Evolutionary conservation across 2,329 filamentous ascomycete genomes (phyloP).

Genomic region (Elsinoe australis): DNA sequence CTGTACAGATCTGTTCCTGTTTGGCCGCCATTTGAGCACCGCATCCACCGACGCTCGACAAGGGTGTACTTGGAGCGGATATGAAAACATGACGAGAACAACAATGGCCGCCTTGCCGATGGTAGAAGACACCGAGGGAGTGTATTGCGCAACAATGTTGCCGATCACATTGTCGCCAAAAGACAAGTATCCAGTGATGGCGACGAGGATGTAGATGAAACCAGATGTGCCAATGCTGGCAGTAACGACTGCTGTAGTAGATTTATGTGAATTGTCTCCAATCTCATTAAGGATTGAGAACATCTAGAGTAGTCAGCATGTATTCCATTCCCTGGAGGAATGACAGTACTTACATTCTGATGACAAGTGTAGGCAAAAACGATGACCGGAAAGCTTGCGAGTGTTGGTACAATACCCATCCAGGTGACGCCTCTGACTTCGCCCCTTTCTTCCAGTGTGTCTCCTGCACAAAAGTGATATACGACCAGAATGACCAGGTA

Average conservation of each 20-base stretch:
- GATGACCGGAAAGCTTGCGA: constrained; percentile 86
- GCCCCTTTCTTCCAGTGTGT: constrained; percentile 65
- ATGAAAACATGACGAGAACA: constrained; percentile 89
- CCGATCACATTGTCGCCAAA: constrained; percentile 84
- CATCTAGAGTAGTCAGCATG: constrained; percentile 55
- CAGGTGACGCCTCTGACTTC: constrained; percentile 69
- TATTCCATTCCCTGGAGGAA: too few relatives aligned
- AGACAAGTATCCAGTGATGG: constrained; percentile 89
- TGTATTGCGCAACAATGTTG: constrained; percentile 91
- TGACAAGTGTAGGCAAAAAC: constrained; percentile 99
- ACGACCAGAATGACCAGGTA: constrained; percentile 90
- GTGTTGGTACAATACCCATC: constrained; percentile 67
- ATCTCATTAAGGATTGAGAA: constrained; percentile 98
- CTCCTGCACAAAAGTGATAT: constrained; percentile 76
- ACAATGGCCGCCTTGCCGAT: constrained; percentile 95
- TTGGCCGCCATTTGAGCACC: constrained; percentile 82
- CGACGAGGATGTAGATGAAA: constrained; percentile 79
- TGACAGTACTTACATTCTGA: constrained; percentile 72
- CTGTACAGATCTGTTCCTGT: constrained; percentile 15
- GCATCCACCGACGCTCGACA: constrained; percentile 93
- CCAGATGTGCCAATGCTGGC: constrained; percentile 86
- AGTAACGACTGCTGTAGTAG: constrained; percentile 69
- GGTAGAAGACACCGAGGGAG: constrained; percentile 71
- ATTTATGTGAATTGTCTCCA: constrained; percentile 68
- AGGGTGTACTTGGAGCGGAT: constrained; percentile 90